These are phyloP conservation scores for Inga laurina DNA, from an alignment of 306 rosid genomes.

Conservation along the genomic window DNA sequence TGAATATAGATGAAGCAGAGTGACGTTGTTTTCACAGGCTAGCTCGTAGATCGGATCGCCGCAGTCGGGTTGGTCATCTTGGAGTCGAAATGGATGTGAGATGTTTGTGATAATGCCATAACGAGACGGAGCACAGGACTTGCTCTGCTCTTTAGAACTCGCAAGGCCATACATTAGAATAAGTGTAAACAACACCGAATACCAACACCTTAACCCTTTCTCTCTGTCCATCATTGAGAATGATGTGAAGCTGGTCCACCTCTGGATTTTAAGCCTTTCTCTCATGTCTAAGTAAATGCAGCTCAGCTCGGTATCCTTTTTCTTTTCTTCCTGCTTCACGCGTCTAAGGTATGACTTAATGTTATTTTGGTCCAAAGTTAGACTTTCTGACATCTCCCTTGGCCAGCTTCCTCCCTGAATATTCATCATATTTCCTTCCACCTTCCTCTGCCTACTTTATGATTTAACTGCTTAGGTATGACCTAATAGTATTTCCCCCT, in stretches of 20 bases:
- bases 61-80: neutral
- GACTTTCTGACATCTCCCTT: neutral
- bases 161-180: neutral
- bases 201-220: neutral
- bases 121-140: neutral
- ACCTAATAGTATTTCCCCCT: too few relatives aligned
- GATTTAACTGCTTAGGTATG: too few relatives aligned
- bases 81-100: neutral
- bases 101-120: neutral
- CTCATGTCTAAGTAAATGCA: too few relatives aligned
- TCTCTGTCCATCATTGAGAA: neutral
- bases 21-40: neutral
- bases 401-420: neutral
- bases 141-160: neutral
- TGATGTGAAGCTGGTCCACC: neutral
- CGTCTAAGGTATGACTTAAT: too few relatives aligned
- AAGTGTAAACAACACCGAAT: neutral
- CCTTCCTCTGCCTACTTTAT: too few relatives aligned
- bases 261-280: too few relatives aligned
- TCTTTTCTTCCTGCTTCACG: neutral
- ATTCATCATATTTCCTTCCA: neutral
- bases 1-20: neutral
- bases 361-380: neutral
- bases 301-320: too few relatives aligned
- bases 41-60: neutral